Conservation (phyloP, 495 filamentous ascomycete genomes). For the Cercophora scortea region DNA sequence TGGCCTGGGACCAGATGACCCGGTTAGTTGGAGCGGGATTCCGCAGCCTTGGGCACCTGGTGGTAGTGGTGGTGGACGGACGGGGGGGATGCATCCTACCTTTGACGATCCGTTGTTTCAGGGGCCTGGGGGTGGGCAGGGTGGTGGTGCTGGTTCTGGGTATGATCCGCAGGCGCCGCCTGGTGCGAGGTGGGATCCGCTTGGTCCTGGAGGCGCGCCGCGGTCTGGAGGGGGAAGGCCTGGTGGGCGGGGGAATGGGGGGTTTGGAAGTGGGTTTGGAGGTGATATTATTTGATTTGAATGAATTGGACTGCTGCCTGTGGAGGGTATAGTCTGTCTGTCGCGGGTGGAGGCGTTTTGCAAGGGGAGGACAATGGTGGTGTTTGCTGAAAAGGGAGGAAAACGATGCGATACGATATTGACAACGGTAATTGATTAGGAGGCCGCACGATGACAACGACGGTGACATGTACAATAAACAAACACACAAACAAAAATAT, state of each 20-base stretch:
- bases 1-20: slow-evolving; percentile 79
- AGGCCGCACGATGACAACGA: too few relatives aligned
- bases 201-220: slow-evolving; percentile 60
- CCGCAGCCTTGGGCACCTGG: slow-evolving; percentile 37
- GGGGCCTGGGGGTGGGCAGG: slow-evolving; percentile 49
- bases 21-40: slow-evolving; percentile 45
- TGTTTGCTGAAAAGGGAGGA: too few relatives aligned
- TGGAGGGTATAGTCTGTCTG: too few relatives aligned
- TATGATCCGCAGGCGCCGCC: slow-evolving; percentile 52
- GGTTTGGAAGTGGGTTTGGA: slow-evolving; percentile 25
- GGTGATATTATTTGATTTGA: slow-evolving; percentile 40
- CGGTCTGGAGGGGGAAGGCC: slow-evolving; percentile 27
- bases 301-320: neutral
- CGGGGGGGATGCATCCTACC: slow-evolving; percentile 88
- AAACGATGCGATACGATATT: too few relatives aligned
- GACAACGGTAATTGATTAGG: too few relatives aligned
- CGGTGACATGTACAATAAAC: too few relatives aligned
- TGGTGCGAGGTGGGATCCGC: slow-evolving; percentile 66
- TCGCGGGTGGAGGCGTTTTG: neutral
- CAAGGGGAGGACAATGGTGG: neutral
- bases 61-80: slow-evolving; percentile 17
- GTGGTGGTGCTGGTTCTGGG: slow-evolving; percentile 26
- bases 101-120: slow-evolving; percentile 89
- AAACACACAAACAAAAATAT: too few relatives aligned
- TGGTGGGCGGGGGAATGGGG: slow-evolving; percentile 19